Evolutionary conservation across 306 rosid species (phyloP).

Genomic region (Acacia acuminata): DNA sequence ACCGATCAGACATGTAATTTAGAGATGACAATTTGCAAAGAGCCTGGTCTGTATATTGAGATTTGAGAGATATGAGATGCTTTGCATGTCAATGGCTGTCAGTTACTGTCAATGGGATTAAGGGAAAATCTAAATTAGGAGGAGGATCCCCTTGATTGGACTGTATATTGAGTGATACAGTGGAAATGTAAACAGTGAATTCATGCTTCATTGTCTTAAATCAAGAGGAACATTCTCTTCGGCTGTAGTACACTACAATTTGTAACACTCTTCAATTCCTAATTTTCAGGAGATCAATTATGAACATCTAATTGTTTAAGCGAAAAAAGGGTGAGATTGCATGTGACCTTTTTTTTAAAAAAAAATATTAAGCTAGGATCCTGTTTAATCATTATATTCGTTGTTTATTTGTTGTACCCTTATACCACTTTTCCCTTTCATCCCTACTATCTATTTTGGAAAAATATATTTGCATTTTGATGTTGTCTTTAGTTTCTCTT

Average conservation of each 20-base stretch:
- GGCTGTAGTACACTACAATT: background rate
- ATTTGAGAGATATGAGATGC: background rate
- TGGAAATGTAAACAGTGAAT: background rate
- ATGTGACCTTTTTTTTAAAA: background rate
- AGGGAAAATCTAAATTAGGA: background rate
- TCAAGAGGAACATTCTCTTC: background rate
- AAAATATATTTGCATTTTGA: no score
- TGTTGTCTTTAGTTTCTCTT: no score
- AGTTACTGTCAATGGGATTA: conserved; percentile 18
- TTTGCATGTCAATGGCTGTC: conserved; percentile 17
- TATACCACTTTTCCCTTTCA: no score
- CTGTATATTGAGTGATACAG: conserved; percentile 14
- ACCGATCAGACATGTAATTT: background rate
- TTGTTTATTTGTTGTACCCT: no score
- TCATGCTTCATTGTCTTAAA: conserved; percentile 13
- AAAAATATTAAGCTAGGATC: background rate
- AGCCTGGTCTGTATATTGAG: background rate
- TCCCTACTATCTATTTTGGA: no score
- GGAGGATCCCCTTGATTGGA: conserved; percentile 10
- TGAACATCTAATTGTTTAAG: background rate
- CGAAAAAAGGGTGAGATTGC: background rate
- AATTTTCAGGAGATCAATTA: background rate
- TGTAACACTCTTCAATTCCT: background rate
- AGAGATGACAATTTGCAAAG: conserved; percentile 13
- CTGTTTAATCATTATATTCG: no score